Conservation (phyloP, 176 grass and related monocot species). For the Thalia dealbata region DNA sequence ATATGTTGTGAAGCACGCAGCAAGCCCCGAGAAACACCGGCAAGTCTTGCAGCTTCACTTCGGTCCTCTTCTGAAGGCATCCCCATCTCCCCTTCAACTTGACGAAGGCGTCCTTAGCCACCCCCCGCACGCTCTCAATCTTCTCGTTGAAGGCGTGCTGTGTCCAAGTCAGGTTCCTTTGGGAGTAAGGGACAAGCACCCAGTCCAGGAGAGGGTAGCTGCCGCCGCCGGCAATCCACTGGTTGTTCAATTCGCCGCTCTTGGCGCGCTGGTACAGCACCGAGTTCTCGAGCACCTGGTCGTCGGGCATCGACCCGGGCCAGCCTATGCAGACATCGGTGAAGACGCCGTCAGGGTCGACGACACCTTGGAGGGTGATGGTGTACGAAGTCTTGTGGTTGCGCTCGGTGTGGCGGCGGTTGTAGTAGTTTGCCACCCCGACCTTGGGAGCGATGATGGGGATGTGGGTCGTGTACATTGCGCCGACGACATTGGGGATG, state of each 20-base stretch:
- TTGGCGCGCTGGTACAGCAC: conserved; percentile 47
- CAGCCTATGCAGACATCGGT: conserved; percentile 72
- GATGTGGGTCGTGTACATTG: conserved; percentile 76
- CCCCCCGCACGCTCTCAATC: conserved; percentile 27
- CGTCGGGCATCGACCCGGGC: conserved; percentile 51
- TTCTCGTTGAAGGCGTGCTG: conserved; percentile 84
- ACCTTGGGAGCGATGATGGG: conserved; percentile 77
- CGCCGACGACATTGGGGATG: conserved; percentile 53
- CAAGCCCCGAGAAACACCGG: conserved; percentile 63
- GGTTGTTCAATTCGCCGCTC: conserved; percentile 28
- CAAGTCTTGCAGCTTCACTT: conserved; percentile 67
- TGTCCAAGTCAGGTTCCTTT: conserved; percentile 63
- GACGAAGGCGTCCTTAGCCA: conserved; percentile 39
- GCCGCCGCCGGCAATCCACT: conserved; percentile 47
- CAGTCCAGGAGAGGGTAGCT: conserved; percentile 66
- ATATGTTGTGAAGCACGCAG: conserved; percentile 89
- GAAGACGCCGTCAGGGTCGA: conserved; percentile 55
- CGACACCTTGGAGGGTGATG: conserved; percentile 64
- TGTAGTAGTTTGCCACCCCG: conserved; percentile 59
- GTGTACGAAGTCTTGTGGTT: conserved; percentile 81
- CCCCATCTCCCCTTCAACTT: conserved; percentile 65
- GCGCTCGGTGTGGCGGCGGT: conserved; percentile 69
- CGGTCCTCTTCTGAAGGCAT: conserved; percentile 65
- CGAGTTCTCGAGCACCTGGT: conserved; percentile 47
- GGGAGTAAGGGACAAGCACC: conserved; percentile 68